A percentile compares a stretch with the other conserved stretches of the same genome.
phyloP scores from a whole-genome alignment of 1,284 basidiomycete species.

The Cutaneotrichosporon dermatis region DNA sequence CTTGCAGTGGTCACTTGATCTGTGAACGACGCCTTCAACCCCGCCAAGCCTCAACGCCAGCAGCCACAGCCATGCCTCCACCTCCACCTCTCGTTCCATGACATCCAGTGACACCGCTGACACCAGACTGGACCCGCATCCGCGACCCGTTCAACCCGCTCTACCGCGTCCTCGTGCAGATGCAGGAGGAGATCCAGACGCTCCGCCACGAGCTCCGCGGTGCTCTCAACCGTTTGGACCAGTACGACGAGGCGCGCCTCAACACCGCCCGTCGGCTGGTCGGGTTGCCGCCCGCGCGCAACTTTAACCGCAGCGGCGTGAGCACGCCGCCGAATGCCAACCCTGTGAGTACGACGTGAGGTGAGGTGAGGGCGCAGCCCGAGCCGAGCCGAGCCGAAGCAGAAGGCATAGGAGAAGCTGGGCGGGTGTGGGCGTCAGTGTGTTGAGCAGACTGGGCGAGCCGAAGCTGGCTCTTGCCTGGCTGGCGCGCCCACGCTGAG shows the following conservation, averaged over 20 bases:
- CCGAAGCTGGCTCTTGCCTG: too few relatives aligned
- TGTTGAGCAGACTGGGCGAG: too few relatives aligned
- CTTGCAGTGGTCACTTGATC: too few relatives aligned
- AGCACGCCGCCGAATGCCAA: neutral
- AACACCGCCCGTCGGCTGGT: conserved; percentile 19
- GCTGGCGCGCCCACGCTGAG: neutral
- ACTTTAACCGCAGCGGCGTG: neutral
- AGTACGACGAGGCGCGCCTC: conserved; percentile 18
- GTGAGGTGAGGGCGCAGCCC: too few relatives aligned
- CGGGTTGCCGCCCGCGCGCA: conserved; percentile 14
- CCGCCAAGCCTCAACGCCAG: too few relatives aligned
- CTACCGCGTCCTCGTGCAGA: conserved; percentile 18
- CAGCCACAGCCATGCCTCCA: neutral
- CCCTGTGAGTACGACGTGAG: neutral
- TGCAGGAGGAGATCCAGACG: conserved; percentile 21
- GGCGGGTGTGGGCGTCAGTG: too few relatives aligned
- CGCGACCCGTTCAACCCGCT: conserved; percentile 9
- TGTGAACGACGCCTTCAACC: too few relatives aligned
- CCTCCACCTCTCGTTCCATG: neutral
- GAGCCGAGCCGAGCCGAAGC: neutral
- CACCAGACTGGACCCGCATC: conserved; percentile 16
- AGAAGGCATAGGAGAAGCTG: neutral
- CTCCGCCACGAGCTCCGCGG: conserved; percentile 13
- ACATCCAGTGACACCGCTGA: neutral
- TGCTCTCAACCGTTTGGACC: conserved; percentile 12